A percentile compares a stretch with the other conserved stretches of the same genome.
Conservation (phyloP, 140 eudicot genomes). For the Erigeron philadelphicus region DNA sequence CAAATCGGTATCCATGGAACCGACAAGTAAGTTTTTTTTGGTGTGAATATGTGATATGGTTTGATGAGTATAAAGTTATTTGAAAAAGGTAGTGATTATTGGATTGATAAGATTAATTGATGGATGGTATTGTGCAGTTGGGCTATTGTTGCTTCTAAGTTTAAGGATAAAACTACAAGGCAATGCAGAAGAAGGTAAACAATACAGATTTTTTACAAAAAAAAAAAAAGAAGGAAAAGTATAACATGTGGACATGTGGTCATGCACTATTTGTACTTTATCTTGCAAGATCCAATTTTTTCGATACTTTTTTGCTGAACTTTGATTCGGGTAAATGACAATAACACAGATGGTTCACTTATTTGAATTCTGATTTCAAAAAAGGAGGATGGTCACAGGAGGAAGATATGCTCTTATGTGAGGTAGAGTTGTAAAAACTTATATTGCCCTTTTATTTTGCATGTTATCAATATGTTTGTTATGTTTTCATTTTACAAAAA, state of each 20-base stretch:
- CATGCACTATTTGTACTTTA: slow-evolving; percentile 1
- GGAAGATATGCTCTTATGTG: slow-evolving; percentile 92
- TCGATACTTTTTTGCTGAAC: not conserved
- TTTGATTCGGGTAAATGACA: slow-evolving; percentile 7
- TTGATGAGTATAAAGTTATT: slow-evolving; percentile 5
- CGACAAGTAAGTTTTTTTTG: slow-evolving; percentile 50
- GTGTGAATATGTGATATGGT: not conserved
- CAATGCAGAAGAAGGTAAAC: slow-evolving; percentile 95
- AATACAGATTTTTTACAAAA: not conserved
- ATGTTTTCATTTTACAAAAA: not conserved
- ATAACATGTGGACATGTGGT: slow-evolving; percentile 4
- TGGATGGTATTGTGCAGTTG: slow-evolving; percentile 50
- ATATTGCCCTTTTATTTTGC: not conserved
- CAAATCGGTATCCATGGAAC: slow-evolving; percentile 87
- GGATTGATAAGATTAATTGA: slow-evolving; percentile 24
- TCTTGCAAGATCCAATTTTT: not conserved
- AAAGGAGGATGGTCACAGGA: slow-evolving; percentile 99
- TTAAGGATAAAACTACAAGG: slow-evolving; percentile 92
- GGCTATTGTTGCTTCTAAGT: slow-evolving; percentile 92
- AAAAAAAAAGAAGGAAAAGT: not conserved
- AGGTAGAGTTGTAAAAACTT: slow-evolving; percentile 43
- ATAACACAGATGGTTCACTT: slow-evolving; percentile 82
- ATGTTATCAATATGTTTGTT: not conserved
- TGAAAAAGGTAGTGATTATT: slow-evolving; percentile 6
- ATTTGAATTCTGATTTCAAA: slow-evolving; percentile 95